Conservation (phyloP, 2,329 filamentous ascomycete species). For the Neocucurbitaria cava region DNA sequence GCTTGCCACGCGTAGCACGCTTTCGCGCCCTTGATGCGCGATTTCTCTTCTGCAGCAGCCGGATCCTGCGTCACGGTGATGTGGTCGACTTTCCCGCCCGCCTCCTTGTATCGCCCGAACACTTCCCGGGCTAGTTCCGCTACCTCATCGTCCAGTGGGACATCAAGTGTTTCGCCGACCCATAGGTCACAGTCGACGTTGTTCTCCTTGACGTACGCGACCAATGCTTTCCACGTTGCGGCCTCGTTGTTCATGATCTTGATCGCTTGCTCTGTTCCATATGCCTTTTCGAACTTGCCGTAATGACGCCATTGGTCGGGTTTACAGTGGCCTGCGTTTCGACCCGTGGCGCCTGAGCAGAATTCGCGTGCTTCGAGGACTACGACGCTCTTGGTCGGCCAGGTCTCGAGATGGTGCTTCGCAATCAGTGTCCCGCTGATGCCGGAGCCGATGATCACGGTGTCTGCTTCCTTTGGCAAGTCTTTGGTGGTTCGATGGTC, state of each 20-base stretch:
- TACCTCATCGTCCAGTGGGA: constrained; percentile 32
- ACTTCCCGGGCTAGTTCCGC: constrained; percentile 25
- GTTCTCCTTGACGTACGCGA: constrained; percentile 26
- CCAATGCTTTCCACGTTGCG: constrained; percentile 30
- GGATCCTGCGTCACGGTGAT: constrained; percentile 30
- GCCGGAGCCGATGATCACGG: constrained; percentile 46
- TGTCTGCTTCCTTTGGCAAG: constrained; percentile 39
- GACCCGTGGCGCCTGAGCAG: constrained; percentile 38
- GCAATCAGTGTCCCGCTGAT: constrained; percentile 30
- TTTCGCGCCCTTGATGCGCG: constrained; percentile 28
- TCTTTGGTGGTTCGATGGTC: constrained; percentile 38
- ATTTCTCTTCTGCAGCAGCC: constrained; percentile 17
- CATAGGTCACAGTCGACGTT: constrained; percentile 37
- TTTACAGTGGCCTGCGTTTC: constrained; percentile 38
- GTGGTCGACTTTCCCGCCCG: constrained; percentile 31
- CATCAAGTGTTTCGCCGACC: constrained; percentile 37
- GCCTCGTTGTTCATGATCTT: constrained; percentile 37
- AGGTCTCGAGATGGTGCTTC: constrained; percentile 29
- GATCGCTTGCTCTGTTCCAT: constrained; percentile 32
- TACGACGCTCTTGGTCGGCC: constrained; percentile 23
- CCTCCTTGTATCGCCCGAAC: constrained; percentile 26
- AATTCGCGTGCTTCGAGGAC: constrained; percentile 39
- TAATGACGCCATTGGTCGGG: constrained; percentile 37
- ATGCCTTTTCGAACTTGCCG: constrained; percentile 34
- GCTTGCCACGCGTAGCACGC: constrained; percentile 34